phyloP scores from a whole-genome alignment of 1,284 basidiomycete genomes.

The Cutaneotrichosporon daszewskae region DNA sequence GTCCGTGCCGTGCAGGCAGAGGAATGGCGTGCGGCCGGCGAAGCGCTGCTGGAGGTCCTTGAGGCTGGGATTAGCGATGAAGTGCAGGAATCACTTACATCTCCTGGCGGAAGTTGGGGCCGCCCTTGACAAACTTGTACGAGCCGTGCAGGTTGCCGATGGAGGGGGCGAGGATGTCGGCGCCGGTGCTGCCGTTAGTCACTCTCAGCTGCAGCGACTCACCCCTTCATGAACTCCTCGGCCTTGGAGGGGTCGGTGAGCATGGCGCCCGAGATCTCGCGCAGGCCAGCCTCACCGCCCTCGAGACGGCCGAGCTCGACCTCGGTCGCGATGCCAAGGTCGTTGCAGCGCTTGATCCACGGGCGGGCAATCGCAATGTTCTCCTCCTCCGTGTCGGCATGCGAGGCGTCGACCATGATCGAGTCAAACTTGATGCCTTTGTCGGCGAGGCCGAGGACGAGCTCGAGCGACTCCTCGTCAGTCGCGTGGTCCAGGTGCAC shows the following conservation, averaged over 20 bases:
- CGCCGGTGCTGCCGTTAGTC: conserved; percentile 36
- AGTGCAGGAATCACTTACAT: conserved; percentile 25
- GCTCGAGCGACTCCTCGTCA: conserved; percentile 48
- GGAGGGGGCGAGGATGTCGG: conserved; percentile 48
- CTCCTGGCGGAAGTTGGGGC: conserved; percentile 38
- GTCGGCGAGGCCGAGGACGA: conserved; percentile 45
- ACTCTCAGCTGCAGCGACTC: conserved; percentile 9
- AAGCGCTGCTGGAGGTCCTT: conserved; percentile 31
- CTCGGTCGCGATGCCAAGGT: conserved; percentile 48
- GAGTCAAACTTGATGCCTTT: conserved; percentile 45
- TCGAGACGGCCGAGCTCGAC: conserved; percentile 51
- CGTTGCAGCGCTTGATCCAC: conserved; percentile 39
- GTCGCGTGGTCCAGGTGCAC: conserved; percentile 50
- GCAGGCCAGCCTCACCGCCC: conserved; percentile 50
- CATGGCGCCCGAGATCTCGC: conserved; percentile 48
- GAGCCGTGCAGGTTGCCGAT: conserved; percentile 50
- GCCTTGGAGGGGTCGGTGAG: conserved; percentile 49
- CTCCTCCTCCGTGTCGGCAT: conserved; percentile 47
- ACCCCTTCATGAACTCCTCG: conserved; percentile 44
- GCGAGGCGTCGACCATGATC: conserved; percentile 48
- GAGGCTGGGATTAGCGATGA: conserved; percentile 13
- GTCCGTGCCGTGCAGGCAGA: conserved; percentile 46
- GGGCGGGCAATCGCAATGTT: conserved; percentile 45
- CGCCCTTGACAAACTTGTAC: conserved; percentile 39
- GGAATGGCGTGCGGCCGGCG: conserved; percentile 22